These are phyloP conservation scores for Leptodontidium sp. DNA, from an alignment of 2,329 filamentous ascomycete species.

Conservation along the genomic window DNA sequence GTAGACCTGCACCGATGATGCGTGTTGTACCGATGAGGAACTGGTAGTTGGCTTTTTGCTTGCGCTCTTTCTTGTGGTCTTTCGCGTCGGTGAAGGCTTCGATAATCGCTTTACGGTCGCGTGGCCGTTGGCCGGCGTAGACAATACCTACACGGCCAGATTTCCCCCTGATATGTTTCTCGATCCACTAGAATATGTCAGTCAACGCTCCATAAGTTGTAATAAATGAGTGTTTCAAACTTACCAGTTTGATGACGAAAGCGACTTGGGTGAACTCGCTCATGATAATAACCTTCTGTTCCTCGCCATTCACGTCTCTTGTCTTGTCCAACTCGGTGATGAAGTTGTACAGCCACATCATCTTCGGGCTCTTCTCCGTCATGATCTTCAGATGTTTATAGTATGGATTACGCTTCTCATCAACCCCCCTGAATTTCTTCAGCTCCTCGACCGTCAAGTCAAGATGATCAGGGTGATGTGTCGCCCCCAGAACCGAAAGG, in stretches of 20 bases:
- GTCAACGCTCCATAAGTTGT: not conserved
- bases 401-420: constrained; percentile 27
- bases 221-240: not conserved
- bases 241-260: constrained; percentile 35
- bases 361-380: constrained; percentile 33
- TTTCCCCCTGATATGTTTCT: constrained; percentile 24
- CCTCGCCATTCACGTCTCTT: constrained; percentile 19
- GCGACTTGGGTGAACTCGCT: constrained; percentile 31
- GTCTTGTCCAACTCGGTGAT: constrained; percentile 19
- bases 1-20: constrained; percentile 32
- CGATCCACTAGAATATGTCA: constrained; percentile 26
- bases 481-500: constrained; percentile 21
- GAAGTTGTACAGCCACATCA: constrained; percentile 32
- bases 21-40: constrained; percentile 32
- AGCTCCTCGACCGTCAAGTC: constrained; percentile 30
- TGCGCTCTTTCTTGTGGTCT: constrained; percentile 12
- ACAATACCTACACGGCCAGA: constrained; percentile 25
- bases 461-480: constrained; percentile 19
- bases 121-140: constrained; percentile 16
- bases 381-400: constrained; percentile 26
- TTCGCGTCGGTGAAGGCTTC: constrained; percentile 31
- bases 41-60: constrained; percentile 28
- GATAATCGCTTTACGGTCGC: constrained; percentile 16
- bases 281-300: constrained; percentile 36
- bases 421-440: constrained; percentile 6